These are phyloP conservation scores for Chimonanthus salicifolius DNA, from an alignment of 164 flowering plant species.

Conservation along the genomic window DNA sequence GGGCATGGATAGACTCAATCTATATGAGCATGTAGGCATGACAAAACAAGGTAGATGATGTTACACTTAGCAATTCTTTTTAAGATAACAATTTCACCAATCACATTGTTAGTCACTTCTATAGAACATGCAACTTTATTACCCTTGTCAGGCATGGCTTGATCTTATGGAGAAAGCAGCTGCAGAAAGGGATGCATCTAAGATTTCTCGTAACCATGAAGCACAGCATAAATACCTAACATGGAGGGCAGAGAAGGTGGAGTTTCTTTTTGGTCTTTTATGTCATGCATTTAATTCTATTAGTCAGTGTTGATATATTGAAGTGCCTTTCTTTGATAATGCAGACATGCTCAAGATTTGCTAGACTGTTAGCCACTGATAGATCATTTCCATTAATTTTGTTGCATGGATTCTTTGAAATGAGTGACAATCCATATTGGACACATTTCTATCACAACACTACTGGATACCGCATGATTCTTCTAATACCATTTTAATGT, in stretches of 20 bases:
- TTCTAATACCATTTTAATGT: no score
- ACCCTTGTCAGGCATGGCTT: slow-evolving; percentile 69
- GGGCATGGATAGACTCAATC: neutral
- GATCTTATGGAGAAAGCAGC: slow-evolving; percentile 54
- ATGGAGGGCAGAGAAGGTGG: slow-evolving; percentile 92
- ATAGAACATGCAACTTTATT: slow-evolving; percentile 1
- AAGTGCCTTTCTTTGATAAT: slow-evolving; percentile 2
- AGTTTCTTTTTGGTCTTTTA: neutral
- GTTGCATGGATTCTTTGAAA: no score
- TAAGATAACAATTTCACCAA: neutral
- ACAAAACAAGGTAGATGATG: no score
- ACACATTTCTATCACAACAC: neutral
- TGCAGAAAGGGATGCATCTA: slow-evolving; percentile 44
- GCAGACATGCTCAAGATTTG: neutral
- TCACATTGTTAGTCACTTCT: neutral
- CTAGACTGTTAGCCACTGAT: no score
- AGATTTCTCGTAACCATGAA: slow-evolving; percentile 41
- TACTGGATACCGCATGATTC: no score
- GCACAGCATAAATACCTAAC: slow-evolving; percentile 86
- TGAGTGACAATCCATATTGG: no score
- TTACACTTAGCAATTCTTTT: no score
- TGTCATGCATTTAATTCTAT: neutral
- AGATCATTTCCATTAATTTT: no score
- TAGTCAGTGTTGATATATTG: neutral
- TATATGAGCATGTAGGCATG: no score